phyloP scores from a whole-genome alignment of 371 early-diverging fungal species.

The Lichtheimia corymbifera region DNA sequence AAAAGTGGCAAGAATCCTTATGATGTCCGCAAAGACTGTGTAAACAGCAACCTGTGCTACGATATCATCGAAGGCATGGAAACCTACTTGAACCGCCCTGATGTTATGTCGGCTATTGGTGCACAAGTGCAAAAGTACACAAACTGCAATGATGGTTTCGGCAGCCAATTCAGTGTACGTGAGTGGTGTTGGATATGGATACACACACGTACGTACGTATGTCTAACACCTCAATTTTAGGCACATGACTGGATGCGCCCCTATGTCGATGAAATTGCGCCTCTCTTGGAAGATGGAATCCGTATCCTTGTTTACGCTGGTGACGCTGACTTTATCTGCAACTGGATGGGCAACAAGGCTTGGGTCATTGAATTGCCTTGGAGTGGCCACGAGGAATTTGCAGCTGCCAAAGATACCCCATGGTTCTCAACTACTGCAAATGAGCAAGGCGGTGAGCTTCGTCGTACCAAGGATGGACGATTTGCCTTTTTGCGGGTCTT shows the following conservation, averaged over 20 bases:
- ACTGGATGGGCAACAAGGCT: slow-evolving; percentile 95
- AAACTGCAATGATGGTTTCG: slow-evolving; percentile 83
- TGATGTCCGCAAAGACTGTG: slow-evolving; percentile 77
- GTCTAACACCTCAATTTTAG: slow-evolving; percentile 3
- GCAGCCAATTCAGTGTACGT: slow-evolving; percentile 58
- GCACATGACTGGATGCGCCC: slow-evolving; percentile 92
- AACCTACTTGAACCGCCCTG: slow-evolving; percentile 73
- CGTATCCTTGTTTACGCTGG: slow-evolving; percentile 89
- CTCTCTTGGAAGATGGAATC: slow-evolving; percentile 77
- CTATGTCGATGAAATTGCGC: slow-evolving; percentile 73
- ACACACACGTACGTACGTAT: slow-evolving; percentile 60
- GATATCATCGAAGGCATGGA: slow-evolving; percentile 78
- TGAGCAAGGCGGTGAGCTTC: slow-evolving; percentile 75
- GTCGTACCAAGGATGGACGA: slow-evolving; percentile 56
- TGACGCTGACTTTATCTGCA: slow-evolving; percentile 84
- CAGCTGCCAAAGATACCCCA: slow-evolving; percentile 58
- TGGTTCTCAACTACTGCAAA: slow-evolving; percentile 41
- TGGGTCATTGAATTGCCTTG: slow-evolving; percentile 85
- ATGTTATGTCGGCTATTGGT: slow-evolving; percentile 73
- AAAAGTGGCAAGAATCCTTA: slow-evolving; percentile 76
- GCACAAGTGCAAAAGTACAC: slow-evolving; percentile 56
- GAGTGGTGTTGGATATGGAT: not conserved
- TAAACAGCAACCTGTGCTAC: slow-evolving; percentile 73
- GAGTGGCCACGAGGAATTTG: slow-evolving; percentile 73
- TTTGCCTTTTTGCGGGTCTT: slow-evolving; percentile 87